Conservation (phyloP, 208 protist genomes). For the Herpetomonas samuelpessoai region DNA sequence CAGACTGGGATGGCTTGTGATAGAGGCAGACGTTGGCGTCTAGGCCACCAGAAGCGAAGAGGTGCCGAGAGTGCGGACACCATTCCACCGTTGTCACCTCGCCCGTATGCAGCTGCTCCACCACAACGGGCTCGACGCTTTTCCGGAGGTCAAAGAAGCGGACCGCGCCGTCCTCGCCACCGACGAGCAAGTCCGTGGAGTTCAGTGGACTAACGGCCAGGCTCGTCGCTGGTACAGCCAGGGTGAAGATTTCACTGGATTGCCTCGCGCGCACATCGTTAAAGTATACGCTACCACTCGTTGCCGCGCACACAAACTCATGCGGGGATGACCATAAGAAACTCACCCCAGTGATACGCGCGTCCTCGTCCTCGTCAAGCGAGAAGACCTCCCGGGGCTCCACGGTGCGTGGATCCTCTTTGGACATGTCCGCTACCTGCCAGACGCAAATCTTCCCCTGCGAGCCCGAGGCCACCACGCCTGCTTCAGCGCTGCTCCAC, state of each 20-base stretch:
- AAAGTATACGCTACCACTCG: constrained; percentile 45
- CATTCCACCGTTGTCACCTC: constrained; percentile 74
- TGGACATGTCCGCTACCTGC: constrained; percentile 69
- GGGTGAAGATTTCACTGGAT: constrained; percentile 45
- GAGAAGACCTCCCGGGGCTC: constrained; percentile 36
- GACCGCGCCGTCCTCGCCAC: constrained; percentile 52
- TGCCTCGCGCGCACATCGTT: constrained; percentile 42
- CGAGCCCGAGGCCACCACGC: constrained; percentile 62
- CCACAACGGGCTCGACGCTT: constrained; percentile 36
- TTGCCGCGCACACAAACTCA: constrained; percentile 38
- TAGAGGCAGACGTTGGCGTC: constrained; percentile 78
- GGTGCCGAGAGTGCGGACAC: constrained; percentile 81
- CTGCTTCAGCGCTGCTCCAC: constrained; percentile 69
- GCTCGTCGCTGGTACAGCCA: constrained; percentile 31
- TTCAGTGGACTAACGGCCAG: constrained; percentile 59
- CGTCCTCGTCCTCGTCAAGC: constrained; percentile 48
- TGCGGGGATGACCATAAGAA: constrained; percentile 65
- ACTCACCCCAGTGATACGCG: constrained; percentile 46
- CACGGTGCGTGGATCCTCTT: constrained; percentile 56
- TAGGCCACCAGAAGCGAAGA: constrained; percentile 72
- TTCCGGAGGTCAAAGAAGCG: constrained; percentile 69
- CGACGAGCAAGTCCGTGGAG: constrained; percentile 52
- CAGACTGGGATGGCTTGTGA: constrained; percentile 42
- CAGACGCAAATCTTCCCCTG: constrained; percentile 58
- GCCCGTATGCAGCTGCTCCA: constrained; percentile 44